A percentile compares a stretch with the other conserved stretches of the same genome.
Evolutionary conservation across 192 early-diverging fungal species (phyloP).

Genomic region (Funneliformis geosporum): DNA sequence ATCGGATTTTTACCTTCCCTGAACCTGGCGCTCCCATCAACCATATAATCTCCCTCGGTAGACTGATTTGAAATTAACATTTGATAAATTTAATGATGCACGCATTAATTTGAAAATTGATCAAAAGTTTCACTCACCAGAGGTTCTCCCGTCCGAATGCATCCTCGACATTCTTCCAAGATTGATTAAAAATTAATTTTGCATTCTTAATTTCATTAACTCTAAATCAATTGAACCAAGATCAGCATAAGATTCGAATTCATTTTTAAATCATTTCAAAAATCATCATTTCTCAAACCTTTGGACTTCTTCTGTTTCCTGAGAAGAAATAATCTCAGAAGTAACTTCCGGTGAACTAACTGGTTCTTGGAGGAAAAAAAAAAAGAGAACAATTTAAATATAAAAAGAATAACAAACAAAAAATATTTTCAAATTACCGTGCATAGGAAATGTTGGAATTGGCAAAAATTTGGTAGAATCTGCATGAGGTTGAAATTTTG

Average conservation of each 20-base stretch:
- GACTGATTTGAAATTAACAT: neutral
- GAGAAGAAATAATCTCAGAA: neutral
- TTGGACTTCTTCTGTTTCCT: neutral
- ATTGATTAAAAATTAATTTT: slow-evolving; percentile 63
- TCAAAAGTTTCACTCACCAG: slow-evolving; percentile 10
- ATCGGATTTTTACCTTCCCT: slow-evolving; percentile 34
- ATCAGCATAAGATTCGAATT: neutral
- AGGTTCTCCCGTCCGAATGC: slow-evolving; percentile 53
- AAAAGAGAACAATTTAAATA: neutral
- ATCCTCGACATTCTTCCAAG: slow-evolving; percentile 60
- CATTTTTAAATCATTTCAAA: neutral
- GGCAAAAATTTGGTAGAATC: neutral
- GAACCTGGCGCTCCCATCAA: slow-evolving; percentile 62
- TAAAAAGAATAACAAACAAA: neutral
- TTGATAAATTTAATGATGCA: neutral
- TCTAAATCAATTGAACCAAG: slow-evolving; percentile 23
- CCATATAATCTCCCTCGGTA: slow-evolving; percentile 60
- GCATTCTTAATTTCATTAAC: slow-evolving; percentile 58
- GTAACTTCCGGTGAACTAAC: neutral
- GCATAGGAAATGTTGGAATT: neutral
- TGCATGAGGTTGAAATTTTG: neutral
- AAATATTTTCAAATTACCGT: neutral
- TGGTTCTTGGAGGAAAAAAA: neutral
- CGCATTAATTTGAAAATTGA: neutral
- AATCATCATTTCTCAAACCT: neutral